Evolutionary conservation across 768 basidiomycete genomes (phyloP), one percentile per base, ranked within the genome.

Genomic region (Phylloporus rhodoxanthus): DNA sequence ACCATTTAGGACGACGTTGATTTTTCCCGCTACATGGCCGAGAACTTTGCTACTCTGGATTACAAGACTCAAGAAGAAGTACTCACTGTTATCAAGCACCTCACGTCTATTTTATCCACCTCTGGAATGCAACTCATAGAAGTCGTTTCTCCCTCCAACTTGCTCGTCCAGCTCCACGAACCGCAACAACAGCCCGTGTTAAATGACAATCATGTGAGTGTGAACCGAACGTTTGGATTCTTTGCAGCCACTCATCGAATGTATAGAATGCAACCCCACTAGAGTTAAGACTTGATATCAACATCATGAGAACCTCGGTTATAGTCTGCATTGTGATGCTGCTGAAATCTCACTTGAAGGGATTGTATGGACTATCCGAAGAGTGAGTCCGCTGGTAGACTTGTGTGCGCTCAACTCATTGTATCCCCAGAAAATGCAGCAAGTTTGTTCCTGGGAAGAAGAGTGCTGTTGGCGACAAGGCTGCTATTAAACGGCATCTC

Each of bases 21-120:
- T 43, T 91, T 97, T 62, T 78, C 78, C 4, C 84, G 93, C 47
- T 99, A 92, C 70, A 88, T 97, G 81, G 85, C 91, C 0, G 96
- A 98, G 64, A 97, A 97, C 61, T 85, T 98, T 50, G 78, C 93
- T 1, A 73, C 85, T 1, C 81, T 99, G 52, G 93, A 98, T 29
- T 98, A 94, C 74, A 97, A 92, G 72, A 90, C 91, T 0, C 85
- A 87, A 58, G 96, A 99, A 67, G 96, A 98, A 68, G 84, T 86
- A 5, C 71, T 97, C 45, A 83, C 87, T 5, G 84, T 97, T 20
- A 80, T 96, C 62, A 87, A 86, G 52, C 77, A 79, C 47, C 74
- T 94, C 48, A 91, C 89, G 8, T 70, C 77, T 15, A 75, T 86
- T 20, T 75, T 91, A 40, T 93, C 86, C 1, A 87, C 83, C 2